A percentile compares a stretch with the other conserved stretches of the same genome.
Conservation (phyloP, 2,329 filamentous ascomycete genomes). For the Colletotrichum filicis region DNA sequence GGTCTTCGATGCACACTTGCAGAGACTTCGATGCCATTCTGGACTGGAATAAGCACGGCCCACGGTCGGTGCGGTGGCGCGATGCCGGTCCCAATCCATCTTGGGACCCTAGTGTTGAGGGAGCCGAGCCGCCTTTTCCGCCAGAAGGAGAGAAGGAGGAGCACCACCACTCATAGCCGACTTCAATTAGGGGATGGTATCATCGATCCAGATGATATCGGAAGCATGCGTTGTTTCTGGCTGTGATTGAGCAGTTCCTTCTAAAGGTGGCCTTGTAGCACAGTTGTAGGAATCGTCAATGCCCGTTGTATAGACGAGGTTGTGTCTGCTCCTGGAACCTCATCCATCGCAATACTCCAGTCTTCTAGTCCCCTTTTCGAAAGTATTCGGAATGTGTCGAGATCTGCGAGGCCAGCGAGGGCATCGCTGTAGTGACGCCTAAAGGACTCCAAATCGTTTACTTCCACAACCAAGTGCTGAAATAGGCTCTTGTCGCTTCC, state of each 20-base stretch:
- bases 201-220: not conserved
- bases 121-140: constrained; percentile 22
- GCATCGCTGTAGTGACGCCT: not conserved
- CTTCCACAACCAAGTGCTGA: not conserved
- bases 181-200: too few relatives aligned
- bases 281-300: too few relatives aligned
- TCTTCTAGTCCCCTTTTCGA: too few relatives aligned
- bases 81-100: constrained; percentile 26
- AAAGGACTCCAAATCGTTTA: not conserved
- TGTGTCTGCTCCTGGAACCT: too few relatives aligned
- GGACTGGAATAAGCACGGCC: constrained; percentile 28
- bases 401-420: too few relatives aligned
- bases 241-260: not conserved
- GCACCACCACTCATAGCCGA: not conserved
- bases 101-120: constrained; percentile 18
- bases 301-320: too few relatives aligned
- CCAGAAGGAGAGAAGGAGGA: not conserved
- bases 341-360: too few relatives aligned
- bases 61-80: constrained; percentile 28
- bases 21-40: constrained; percentile 29
- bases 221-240: too few relatives aligned
- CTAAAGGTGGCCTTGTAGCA: too few relatives aligned
- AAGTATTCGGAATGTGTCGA: too few relatives aligned
- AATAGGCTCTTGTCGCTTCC: not conserved
- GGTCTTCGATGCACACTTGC: constrained; percentile 30